Evolutionary conservation across 2,329 filamentous ascomycete species (phyloP), one percentile per base, ranked within the genome.

Genomic region (Penicillium hordei): DNA sequence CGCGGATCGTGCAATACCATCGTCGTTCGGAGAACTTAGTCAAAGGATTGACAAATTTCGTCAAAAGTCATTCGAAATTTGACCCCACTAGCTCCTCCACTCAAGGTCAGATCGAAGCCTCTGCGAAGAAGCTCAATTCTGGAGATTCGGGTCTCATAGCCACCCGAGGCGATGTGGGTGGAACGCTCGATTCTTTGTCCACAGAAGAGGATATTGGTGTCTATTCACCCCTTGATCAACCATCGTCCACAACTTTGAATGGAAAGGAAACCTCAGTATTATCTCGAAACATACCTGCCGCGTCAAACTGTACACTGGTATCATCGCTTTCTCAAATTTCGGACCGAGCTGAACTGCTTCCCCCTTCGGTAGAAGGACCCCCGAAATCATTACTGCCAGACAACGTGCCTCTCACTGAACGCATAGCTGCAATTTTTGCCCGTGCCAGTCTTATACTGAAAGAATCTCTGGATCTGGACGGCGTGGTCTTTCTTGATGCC

Each of bases 1-100:
- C 81, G 2, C 75, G 82, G 31, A 77, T 82, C 29, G 79, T 81
- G 3, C 78, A 82, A 21, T 82, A 83, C 52, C 81, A 84, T 53
- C 78, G 80, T 50, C 78, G 84, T 46, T 80, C 82, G 0, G 83
- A 84, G 56, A 77, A 81, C 39, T 83, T 87, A 68, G 80, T 86
- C 2, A 80, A 81, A 43, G 82, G 82, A 0, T 70, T 85, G 21
- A 80, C 78, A 0, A 71, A 73, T 3, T 84, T 83, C 54, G 79
- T 82, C 23, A 80, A 82, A 61, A 77, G 77, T 7, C 60, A 63
- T 40, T 52, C 64, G 3, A 62, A 65, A 19, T 70, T 69, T 21
- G 65, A 70, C 27, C 65, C 68, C 0, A 55, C 57, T 5, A 61
- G 65, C 9, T 48, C 51, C 21, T 62, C 66, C 5, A 60, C 44